Percentiles rank a stretch among this genome's conserved stretches.
These are phyloP conservation scores for Lipomyces lipofer DNA, from an alignment of 805 yeast species.

Conservation along the genomic window DNA sequence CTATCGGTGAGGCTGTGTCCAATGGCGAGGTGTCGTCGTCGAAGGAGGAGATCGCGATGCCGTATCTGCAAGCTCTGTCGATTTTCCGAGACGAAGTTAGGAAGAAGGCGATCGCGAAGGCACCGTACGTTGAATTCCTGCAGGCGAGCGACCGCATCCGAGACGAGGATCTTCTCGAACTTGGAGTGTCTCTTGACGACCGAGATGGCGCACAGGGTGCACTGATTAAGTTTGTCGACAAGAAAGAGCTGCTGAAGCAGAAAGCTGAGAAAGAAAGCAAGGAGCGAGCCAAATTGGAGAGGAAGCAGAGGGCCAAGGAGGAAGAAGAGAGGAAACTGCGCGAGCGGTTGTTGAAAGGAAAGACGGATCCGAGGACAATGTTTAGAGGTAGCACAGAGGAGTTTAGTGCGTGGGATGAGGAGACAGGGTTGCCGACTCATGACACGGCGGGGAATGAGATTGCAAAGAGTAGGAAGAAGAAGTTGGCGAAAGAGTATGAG, in stretches of 20 bases:
- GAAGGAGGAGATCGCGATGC: conserved; percentile 70
- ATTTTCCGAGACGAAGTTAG: conserved; percentile 83
- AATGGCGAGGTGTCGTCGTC: conserved; percentile 32
- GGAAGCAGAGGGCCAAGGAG: conserved; percentile 44
- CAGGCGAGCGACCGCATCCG: conserved; percentile 75
- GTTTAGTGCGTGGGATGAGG: conserved; percentile 78
- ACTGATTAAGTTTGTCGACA: conserved; percentile 81
- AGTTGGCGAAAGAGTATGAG: conserved; percentile 72
- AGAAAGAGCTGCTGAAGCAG: conserved; percentile 55
- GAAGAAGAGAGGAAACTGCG: conserved; percentile 53
- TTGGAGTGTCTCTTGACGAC: conserved; percentile 88
- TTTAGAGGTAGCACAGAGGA: conserved; percentile 54
- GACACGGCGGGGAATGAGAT: conserved; percentile 78
- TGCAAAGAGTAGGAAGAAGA: conserved; percentile 82
- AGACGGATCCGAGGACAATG: conserved; percentile 67
- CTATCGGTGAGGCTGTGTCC: conserved; percentile 41
- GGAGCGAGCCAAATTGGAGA: conserved; percentile 58
- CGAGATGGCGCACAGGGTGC: conserved; percentile 66
- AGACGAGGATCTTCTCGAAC: conserved; percentile 63
- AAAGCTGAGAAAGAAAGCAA: conserved; percentile 59
- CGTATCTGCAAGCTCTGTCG: conserved; percentile 76
- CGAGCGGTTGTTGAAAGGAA: conserved; percentile 72
- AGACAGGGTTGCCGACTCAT: conserved; percentile 79
- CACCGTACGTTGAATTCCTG: conserved; percentile 54
- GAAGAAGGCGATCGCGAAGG: conserved; percentile 64